A percentile compares a stretch with the other conserved stretches of the same genome.
Evolutionary conservation across 768 basidiomycete species (phyloP).

Genomic region (Russula dissimulans): DNA sequence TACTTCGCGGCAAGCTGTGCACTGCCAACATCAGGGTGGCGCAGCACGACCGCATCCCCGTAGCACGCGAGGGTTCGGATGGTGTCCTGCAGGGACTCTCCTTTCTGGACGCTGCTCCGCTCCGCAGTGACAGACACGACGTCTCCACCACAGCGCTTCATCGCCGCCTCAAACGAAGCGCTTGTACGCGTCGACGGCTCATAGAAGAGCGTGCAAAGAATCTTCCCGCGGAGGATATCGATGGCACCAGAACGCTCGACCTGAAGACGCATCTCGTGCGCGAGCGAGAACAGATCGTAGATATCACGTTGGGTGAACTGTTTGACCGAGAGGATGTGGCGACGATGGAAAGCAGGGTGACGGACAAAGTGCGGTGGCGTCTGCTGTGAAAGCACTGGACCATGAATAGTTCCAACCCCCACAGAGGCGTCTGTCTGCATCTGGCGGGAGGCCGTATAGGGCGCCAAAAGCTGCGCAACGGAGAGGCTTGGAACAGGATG

Average conservation of each 20-base stretch:
- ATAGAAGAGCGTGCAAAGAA: conserved; percentile 89
- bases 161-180: conserved; percentile 93
- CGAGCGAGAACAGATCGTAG: conserved; percentile 88
- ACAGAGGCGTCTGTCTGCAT: background rate
- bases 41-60: conserved; percentile 86
- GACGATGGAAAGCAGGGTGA: conserved; percentile 85
- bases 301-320: conserved; percentile 86
- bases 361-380: conserved; percentile 43
- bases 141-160: conserved; percentile 96
- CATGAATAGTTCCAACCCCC: conserved; percentile 22
- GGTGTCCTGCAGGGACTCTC: conserved; percentile 89
- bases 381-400: conserved; percentile 28
- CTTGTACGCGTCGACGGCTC: conserved; percentile 96
- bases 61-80: conserved; percentile 93
- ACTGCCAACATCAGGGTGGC: conserved; percentile 91
- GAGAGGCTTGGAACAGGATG: background rate
- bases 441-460: conserved; percentile 5
- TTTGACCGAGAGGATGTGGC: conserved; percentile 90
- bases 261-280: conserved; percentile 93
- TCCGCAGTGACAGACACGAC: conserved; percentile 81
- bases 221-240: conserved; percentile 84
- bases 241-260: conserved; percentile 86
- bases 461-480: background rate
- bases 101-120: conserved; percentile 84
- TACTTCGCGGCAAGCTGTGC: conserved; percentile 94